A percentile compares a stretch with the other conserved stretches of the same genome.
phyloP scores from a whole-genome alignment of 305 asterid species.

The Solanum hybrid region DNA sequence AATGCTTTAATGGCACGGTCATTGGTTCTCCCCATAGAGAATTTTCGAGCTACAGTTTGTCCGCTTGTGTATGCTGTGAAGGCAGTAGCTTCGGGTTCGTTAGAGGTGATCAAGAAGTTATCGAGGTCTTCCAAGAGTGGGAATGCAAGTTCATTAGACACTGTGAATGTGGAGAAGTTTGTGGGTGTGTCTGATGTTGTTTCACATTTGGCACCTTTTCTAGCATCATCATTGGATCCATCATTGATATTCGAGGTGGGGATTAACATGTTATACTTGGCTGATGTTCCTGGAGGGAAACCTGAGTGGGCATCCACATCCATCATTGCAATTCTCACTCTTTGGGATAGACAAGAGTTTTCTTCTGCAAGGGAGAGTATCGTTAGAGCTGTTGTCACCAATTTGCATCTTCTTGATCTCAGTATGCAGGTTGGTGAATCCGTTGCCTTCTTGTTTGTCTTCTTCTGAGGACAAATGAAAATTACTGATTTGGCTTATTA shows the following conservation, averaged over 20 bases:
- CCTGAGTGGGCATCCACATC: constrained; percentile 92
- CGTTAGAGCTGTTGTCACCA: constrained; percentile 82
- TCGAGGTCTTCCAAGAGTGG: constrained; percentile 53
- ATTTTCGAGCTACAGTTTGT: constrained; percentile 57
- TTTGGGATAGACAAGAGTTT: constrained; percentile 91
- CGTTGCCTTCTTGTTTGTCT: not conserved
- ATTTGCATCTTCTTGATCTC: constrained; percentile 83
- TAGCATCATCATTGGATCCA: constrained; percentile 81
- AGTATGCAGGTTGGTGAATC: constrained; percentile 67
- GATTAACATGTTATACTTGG: constrained; percentile 81
- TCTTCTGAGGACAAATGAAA: not conserved
- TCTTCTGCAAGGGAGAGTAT: constrained; percentile 87
- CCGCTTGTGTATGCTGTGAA: constrained; percentile 75
- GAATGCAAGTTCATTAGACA: constrained; percentile 23
- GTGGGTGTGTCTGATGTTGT: constrained; percentile 84
- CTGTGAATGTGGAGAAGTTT: constrained; percentile 53
- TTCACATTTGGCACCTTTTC: constrained; percentile 77
- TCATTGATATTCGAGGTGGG: constrained; percentile 86
- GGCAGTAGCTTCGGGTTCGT: constrained; percentile 71
- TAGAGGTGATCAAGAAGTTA: constrained; percentile 62
- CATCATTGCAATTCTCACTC: constrained; percentile 74
- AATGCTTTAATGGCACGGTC: constrained; percentile 62
- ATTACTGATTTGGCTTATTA: not conserved
- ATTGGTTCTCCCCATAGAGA: constrained; percentile 66
- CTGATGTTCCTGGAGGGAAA: constrained; percentile 91